phyloP scores from a whole-genome alignment of 2,329 filamentous ascomycete genomes.

The Pseudogymnoascus sp. region DNA sequence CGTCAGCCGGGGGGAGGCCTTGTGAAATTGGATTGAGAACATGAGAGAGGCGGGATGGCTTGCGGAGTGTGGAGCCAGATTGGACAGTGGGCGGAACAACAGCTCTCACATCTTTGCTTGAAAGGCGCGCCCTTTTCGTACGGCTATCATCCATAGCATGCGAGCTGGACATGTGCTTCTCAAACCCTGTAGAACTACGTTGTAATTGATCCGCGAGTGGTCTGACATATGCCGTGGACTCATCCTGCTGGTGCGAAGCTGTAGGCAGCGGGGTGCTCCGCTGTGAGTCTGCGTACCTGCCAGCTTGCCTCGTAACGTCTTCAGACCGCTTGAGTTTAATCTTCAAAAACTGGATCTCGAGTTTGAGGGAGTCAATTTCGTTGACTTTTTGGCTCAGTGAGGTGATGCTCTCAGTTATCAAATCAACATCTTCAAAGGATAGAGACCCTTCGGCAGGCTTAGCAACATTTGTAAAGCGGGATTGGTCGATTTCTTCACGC shows the following conservation, averaged over 20 bases:
- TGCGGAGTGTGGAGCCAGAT: not conserved
- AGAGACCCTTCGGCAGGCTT: not conserved
- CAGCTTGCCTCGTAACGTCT: conserved; percentile 6
- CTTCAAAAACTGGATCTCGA: conserved; percentile 18
- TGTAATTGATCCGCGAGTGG: not conserved
- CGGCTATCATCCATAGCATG: not conserved
- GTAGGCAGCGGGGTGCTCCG: not conserved
- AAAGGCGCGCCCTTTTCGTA: not conserved
- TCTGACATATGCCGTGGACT: not conserved
- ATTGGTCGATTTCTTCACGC: conserved; percentile 9
- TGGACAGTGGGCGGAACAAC: not conserved
- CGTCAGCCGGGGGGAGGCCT: not conserved
- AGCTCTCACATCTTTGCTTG: not conserved
- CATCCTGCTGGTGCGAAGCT: not conserved
- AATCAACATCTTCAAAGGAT: conserved; percentile 15
- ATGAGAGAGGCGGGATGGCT: conserved; percentile 1
- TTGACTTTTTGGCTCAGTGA: conserved; percentile 18
- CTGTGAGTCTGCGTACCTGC: not conserved
- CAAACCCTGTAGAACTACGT: not conserved
- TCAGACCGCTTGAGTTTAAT: conserved; percentile 15
- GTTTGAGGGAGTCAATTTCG: conserved; percentile 22
- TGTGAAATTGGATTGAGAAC: not conserved
- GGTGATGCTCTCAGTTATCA: conserved; percentile 17
- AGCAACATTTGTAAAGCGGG: conserved; percentile 10
- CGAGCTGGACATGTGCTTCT: not conserved